Base-by-base conservation (phyloP, 306 rosid species). In the Benincasa hispida region DNA sequence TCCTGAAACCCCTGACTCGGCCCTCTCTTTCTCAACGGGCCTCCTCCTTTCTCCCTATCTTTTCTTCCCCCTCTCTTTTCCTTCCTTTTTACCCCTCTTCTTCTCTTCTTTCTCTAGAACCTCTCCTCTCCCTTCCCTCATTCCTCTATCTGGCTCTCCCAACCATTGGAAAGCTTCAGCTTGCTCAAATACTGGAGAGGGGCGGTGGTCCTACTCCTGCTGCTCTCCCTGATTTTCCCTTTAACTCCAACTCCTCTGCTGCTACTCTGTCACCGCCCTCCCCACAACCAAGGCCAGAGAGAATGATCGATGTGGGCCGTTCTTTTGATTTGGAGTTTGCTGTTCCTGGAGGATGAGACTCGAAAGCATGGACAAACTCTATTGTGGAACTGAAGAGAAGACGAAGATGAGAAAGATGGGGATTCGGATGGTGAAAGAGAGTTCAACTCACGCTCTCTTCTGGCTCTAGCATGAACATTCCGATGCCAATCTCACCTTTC, bases 161-260 rank as follows among this genome's bases (percentile, higher is more conserved):
- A 80, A 94, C 97, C 42, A 94, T 94, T n/a, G 99, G 99, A 94
- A 90, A 91, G 96, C 85, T 94, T 94, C 79, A 94, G 91, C 88
- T 82, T 94, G 21, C 99, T 92, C 90, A 94, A 90, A 81, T 90
- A 92, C 84, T 92, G 96, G 99, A 78, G 96, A 81, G 87, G 90
- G n/a, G n/a, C 54, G 88, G 87, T 4, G 87, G 66, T 5, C 76
- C 61, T 3, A 47, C 24, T 3, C 5, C 56, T n/a, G 34, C 45
- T 45, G 72, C 78, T n/a, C n/a, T n/a, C n/a, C n/a, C n/a, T 28
- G 48, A 66, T 19, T 62, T 54, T 51, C 17, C 67, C 24, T 27
- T 70, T 19, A 39, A n/a, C 12, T 0, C 56, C 15, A 41, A 63
- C 17, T 17, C 83, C 27, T 37, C 61, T 22, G 6, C 78, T 50